Conservation (phyloP, 495 filamentous ascomycete genomes). For the Cairneyella variabilis region DNA sequence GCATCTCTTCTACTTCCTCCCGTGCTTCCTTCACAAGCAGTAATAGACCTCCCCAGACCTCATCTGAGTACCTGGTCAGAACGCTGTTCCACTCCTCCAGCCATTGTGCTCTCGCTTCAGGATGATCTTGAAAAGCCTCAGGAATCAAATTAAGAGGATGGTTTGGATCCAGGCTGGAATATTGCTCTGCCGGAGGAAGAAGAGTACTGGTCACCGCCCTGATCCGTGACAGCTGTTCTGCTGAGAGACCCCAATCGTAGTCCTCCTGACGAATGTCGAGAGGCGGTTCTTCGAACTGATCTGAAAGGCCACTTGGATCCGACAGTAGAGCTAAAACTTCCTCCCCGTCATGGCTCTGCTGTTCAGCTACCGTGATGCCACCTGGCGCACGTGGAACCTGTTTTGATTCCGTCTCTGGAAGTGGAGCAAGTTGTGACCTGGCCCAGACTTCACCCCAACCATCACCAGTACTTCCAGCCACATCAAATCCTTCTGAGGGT, state of each 20-base stretch:
- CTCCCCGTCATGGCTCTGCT: slow-evolving; percentile 38
- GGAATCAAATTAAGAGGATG: slow-evolving; percentile 25
- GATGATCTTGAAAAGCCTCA: neutral
- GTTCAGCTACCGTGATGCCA: slow-evolving; percentile 29
- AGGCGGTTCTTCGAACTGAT: slow-evolving; percentile 6
- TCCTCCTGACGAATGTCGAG: slow-evolving; percentile 7
- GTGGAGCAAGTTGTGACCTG: neutral
- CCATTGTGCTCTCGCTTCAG: slow-evolving; percentile 43
- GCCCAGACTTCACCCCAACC: neutral
- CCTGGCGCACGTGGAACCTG: no score
- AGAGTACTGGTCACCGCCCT: slow-evolving; percentile 19
- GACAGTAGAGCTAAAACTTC: slow-evolving; percentile 38
- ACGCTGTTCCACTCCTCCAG: slow-evolving; percentile 56
- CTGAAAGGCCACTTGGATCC: slow-evolving; percentile 9
- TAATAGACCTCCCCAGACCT: slow-evolving; percentile 72
- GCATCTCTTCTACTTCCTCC: slow-evolving; percentile 46
- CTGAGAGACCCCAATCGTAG: slow-evolving; percentile 31
- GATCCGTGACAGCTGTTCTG: slow-evolving; percentile 22
- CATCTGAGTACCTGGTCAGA: slow-evolving; percentile 65
- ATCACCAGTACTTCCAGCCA: neutral
- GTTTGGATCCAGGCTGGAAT: slow-evolving; percentile 8
- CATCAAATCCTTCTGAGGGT: slow-evolving; percentile 23
- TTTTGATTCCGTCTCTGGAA: neutral
- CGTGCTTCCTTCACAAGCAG: slow-evolving; percentile 60
- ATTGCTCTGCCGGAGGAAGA: slow-evolving; percentile 7